Evolutionary conservation across 2,329 filamentous ascomycete species (phyloP).

Genomic region (Chrysosporium queenslandicum): DNA sequence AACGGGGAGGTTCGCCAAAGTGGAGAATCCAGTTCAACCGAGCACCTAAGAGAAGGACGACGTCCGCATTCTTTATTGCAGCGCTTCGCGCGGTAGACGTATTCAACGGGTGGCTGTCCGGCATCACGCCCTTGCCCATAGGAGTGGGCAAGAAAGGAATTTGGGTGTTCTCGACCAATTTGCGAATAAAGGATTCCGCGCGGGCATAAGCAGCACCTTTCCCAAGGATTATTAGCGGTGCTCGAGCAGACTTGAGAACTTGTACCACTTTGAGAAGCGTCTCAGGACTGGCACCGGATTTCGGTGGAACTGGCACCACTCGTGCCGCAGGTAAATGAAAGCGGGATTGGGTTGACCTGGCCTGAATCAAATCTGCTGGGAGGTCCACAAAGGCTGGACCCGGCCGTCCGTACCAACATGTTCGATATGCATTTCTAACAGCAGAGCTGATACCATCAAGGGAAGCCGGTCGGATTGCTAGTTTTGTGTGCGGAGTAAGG

Average conservation of each 20-base stretch:
- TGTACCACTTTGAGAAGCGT: conserved; percentile 35
- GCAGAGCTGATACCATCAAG: conserved; percentile 40
- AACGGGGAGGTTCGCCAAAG: conserved; percentile 47
- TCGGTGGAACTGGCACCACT: conserved; percentile 33
- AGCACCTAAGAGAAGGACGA: conserved; percentile 46
- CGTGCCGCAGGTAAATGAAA: conserved; percentile 16
- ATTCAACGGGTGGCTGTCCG: conserved; percentile 46
- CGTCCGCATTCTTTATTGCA: conserved; percentile 45
- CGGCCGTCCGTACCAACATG: conserved; percentile 45
- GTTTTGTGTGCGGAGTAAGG: conserved; percentile 45
- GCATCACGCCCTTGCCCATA: conserved; percentile 50
- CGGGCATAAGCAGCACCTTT: conserved; percentile 48
- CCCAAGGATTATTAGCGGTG: conserved; percentile 46
- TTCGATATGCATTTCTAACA: conserved; percentile 44
- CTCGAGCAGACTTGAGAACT: conserved; percentile 40
- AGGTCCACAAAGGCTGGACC: conserved; percentile 47
- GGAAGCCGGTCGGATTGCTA: conserved; percentile 39
- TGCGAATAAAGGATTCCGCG: conserved; percentile 39
- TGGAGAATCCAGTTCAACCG: conserved; percentile 51
- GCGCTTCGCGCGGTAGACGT: conserved; percentile 45
- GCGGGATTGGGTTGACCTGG: conserved; percentile 20
- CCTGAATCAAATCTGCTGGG: conserved; percentile 48
- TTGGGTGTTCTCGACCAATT: conserved; percentile 39
- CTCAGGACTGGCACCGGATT: conserved; percentile 37
- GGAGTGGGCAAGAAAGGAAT: conserved; percentile 50